Evolutionary conservation across 169 alveolate species (phyloP).

Genomic region (Cryptosporidium sp.): DNA sequence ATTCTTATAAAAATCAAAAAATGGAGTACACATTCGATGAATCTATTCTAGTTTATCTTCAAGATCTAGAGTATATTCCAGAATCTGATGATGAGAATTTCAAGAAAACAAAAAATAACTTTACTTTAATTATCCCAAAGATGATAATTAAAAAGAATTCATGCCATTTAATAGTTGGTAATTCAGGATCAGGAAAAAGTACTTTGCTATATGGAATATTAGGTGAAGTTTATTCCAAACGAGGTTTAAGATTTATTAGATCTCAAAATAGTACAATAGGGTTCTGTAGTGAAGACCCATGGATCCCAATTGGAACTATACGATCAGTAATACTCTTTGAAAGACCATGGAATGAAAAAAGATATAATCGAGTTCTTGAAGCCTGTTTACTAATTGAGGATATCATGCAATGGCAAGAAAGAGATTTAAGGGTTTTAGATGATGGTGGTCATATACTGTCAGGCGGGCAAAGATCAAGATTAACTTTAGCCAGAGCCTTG

Average conservation of each 20-base stretch:
- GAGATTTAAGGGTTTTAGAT: constrained; percentile 83
- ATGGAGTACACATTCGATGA: neutral
- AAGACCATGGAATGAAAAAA: constrained; percentile 77
- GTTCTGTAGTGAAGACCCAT: constrained; percentile 76
- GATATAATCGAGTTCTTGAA: constrained; percentile 79
- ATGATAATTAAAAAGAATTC: constrained; percentile 18
- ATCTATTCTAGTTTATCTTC: constrained; percentile 12
- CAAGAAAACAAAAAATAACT: neutral
- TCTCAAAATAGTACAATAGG: constrained; percentile 39
- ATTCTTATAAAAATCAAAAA: neutral
- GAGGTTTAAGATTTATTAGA: constrained; percentile 23
- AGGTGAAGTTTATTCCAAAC: constrained; percentile 55
- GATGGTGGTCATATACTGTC: constrained; percentile 85
- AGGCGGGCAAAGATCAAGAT: constrained; percentile 94
- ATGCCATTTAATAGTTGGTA: constrained; percentile 53
- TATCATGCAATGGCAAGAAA: constrained; percentile 81
- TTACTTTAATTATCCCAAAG: constrained; percentile 28
- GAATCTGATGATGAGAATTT: neutral
- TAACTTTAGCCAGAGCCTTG: constrained; percentile 92
- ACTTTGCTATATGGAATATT: constrained; percentile 59
- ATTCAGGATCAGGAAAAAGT: constrained; percentile 62
- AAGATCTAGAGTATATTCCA: constrained; percentile 19
- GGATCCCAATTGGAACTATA: constrained; percentile 87
- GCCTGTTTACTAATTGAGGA: constrained; percentile 83
- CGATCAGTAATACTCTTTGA: constrained; percentile 85